phyloP scores from a whole-genome alignment of 768 basidiomycete genomes.

The Kwoniella heveanensis region DNA sequence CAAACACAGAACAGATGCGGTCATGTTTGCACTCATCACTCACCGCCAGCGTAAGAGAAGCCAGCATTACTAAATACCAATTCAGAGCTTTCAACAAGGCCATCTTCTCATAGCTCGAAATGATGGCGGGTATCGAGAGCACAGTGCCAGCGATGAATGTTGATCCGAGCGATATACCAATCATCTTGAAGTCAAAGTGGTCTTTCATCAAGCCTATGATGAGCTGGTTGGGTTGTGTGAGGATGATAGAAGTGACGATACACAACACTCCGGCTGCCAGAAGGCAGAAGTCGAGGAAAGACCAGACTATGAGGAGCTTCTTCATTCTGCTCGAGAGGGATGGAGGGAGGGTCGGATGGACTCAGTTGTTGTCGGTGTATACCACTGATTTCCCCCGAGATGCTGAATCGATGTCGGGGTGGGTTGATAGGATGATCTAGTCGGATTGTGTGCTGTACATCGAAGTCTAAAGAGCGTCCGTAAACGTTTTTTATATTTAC shows the following conservation, averaged over 20 bases:
- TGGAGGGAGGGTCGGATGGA: too few relatives aligned
- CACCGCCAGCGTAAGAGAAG: slow-evolving; percentile 10
- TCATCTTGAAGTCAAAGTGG: slow-evolving; percentile 54
- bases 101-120: slow-evolving; percentile 3
- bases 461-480: too few relatives aligned
- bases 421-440: too few relatives aligned
- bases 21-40: not conserved
- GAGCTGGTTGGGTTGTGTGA: slow-evolving; percentile 66
- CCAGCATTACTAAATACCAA: slow-evolving; percentile 4
- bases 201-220: slow-evolving; percentile 62
- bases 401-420: too few relatives aligned
- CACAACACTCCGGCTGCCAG: slow-evolving; percentile 70
- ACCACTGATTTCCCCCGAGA: too few relatives aligned
- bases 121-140: slow-evolving; percentile 7
- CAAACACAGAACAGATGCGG: too few relatives aligned
- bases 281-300: slow-evolving; percentile 69
- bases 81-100: slow-evolving; percentile 4
- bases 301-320: slow-evolving; percentile 71
- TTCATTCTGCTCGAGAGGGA: slow-evolving; percentile 4
- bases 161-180: slow-evolving; percentile 10
- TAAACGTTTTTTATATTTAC: not conserved
- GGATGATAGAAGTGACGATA: slow-evolving; percentile 70
- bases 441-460: too few relatives aligned
- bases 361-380: too few relatives aligned
- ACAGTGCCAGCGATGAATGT: slow-evolving; percentile 6